Base-by-base conservation (phyloP, 2,329 filamentous ascomycete species). In the Fusarium brachygibbosum region DNA sequence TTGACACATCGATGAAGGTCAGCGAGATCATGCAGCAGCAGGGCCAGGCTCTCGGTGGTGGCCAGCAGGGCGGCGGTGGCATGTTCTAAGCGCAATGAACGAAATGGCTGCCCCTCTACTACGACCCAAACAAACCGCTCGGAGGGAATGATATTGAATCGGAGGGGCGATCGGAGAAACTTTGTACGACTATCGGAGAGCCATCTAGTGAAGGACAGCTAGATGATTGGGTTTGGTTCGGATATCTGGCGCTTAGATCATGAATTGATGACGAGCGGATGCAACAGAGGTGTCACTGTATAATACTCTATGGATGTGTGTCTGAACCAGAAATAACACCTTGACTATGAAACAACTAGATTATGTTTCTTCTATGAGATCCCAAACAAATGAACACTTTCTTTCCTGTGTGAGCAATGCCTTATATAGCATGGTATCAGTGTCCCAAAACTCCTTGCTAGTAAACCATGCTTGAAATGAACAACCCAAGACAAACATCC, bases 1-100 rank as follows among this genome's bases (percentile, higher is more conserved):
- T 99, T 84, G 95, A 98, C 76, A 94, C 97, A 77, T 97, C 97
- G 81, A 90, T 97, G 86, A 98, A 98, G 86, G 93, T 98, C 63
- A 95, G 92, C 76, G 94, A 98, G 84, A 93, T 97, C 84, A 94
- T 98, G 90, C 94, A 98, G 83, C 89, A 91, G 70, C 92, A 97
- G 82, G 93, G 92, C 49, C 88, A 89, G 76, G 86, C 88, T 68
- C 87, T 88, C 76, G 88, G 89, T 63, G 86, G 83, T 40, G 68
- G 64, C 16, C 66, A 70, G 34, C 72, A 74, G 53, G 85, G 83
- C 35, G 73, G 74, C 13, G 71, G 76, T 8, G 54, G 63, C 21
- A 51, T 78, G 63, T 78, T 79, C 51, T 79, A 72, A 73, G 44
- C 29, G 19, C 25, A 23, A 34, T 17, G 40, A 53, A 5, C 21